These are phyloP conservation scores for Podaxis pistillaris DNA, from an alignment of 768 basidiomycete genomes.

Conservation along the genomic window DNA sequence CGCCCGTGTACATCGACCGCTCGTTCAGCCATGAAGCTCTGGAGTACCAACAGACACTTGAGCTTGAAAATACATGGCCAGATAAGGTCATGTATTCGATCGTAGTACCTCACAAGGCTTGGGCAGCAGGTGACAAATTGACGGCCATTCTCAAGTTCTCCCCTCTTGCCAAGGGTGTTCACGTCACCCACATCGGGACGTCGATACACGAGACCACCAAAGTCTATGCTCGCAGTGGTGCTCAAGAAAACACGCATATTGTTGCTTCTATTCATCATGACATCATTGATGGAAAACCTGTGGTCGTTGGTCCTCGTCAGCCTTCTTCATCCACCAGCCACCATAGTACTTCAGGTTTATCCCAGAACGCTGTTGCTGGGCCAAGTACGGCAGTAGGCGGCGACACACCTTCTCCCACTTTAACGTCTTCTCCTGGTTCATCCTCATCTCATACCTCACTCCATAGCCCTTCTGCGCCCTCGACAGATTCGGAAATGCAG, in stretches of 20 bases:
- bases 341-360: not conserved
- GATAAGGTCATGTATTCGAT: conserved; percentile 95
- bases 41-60: conserved; percentile 94
- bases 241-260: conserved; percentile 59
- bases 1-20: conserved; percentile 67
- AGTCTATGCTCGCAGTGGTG: conserved; percentile 49
- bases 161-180: conserved; percentile 82
- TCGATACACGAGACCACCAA: conserved; percentile 75
- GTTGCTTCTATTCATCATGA: conserved; percentile 69
- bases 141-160: conserved; percentile 84
- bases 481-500: not conserved
- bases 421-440: conserved; percentile 3
- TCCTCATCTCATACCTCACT: not conserved
- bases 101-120: conserved; percentile 93
- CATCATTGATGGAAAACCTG: conserved; percentile 57
- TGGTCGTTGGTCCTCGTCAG: conserved; percentile 31
- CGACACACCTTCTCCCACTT: not conserved
- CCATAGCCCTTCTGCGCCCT: not conserved
- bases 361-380: not conserved
- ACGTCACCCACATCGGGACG: conserved; percentile 63
- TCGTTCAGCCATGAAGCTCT: conserved; percentile 79
- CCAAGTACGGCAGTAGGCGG: not conserved
- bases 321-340: conserved; percentile 15
- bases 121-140: conserved; percentile 85
- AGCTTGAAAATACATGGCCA: conserved; percentile 97